Base-by-base conservation (phyloP, 1,284 basidiomycete genomes). In the Ceratobasidium sp. region DNA sequence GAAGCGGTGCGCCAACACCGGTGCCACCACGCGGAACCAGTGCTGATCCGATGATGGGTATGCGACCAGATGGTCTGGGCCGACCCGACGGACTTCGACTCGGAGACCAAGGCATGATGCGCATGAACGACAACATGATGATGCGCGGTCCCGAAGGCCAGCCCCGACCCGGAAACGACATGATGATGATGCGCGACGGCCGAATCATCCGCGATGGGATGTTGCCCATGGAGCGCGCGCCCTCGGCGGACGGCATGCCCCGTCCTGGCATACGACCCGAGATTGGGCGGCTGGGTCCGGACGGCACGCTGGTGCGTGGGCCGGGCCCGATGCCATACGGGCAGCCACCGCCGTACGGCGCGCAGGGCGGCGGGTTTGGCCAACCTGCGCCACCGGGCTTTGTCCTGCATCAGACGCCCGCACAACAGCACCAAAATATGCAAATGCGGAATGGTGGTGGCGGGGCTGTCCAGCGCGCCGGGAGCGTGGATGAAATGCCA, bases 391-490 rank as follows among this genome's bases (percentile, higher is more conserved):
- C 68, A 29, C 57, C 32, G 9, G n/a, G 43, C 4, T 73, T 62
- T 25, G 57, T 73, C 25, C 57, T 70, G 19, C 59, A 62, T 32
- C 59, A 62, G n/a, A 73, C 69, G 15, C 69, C 69, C 0, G 69
- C 69, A 37, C 69, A 73, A 57, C 69, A 73, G 25, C 69, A 73
- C 17, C 69, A 73, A 25, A 73, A 62, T 25, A 73, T 73, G 69
- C 69, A 73, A 34, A 73, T 62, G 32, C 69, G 69, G 25, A 57
- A 29, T 19, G 51, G 32, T 17, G 66, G 46, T 40, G 66, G 43
- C 17, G 66, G 66, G 11, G 66, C 46, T 11, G 52, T 46, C n/a
- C 54, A 52, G 8, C 68, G 68, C 15, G 25, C 37, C 8, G 68
- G 52, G 11, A 70, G 68, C 15, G 68, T 70, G 8, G 68, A 70